These are phyloP conservation scores for Mariannaea sp. DNA, from an alignment of 2,329 filamentous ascomycete genomes.

Conservation along the genomic window DNA sequence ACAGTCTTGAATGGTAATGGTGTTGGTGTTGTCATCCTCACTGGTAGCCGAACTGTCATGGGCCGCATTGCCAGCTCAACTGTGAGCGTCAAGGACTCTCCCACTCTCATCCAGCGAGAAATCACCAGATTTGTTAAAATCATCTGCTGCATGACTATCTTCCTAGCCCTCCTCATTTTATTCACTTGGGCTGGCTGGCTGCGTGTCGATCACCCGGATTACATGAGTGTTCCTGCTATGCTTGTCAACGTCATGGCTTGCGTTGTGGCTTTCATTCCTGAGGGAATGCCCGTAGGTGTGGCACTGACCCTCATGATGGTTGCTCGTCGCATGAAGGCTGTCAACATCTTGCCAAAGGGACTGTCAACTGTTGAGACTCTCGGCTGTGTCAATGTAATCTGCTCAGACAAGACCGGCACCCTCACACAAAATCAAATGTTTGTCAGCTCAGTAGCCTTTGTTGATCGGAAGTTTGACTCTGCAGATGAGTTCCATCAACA, in stretches of 20 bases:
- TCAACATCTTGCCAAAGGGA: slow-evolving; percentile 49
- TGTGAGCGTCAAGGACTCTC: too few relatives aligned
- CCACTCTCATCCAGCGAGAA: slow-evolving; percentile 50
- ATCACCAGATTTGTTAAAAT: slow-evolving; percentile 51
- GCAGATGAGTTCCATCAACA: slow-evolving; percentile 35
- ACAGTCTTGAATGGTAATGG: slow-evolving; percentile 49
- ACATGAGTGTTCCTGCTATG: slow-evolving; percentile 50
- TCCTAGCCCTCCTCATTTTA: slow-evolving; percentile 47
- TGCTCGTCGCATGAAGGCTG: slow-evolving; percentile 49
- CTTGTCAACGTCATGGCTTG: slow-evolving; percentile 54
- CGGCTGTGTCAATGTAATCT: slow-evolving; percentile 51
- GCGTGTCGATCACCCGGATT: slow-evolving; percentile 42
- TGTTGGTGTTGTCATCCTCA: slow-evolving; percentile 47
- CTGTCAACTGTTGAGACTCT: slow-evolving; percentile 49
- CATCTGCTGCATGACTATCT: slow-evolving; percentile 47
- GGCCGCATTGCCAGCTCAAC: slow-evolving; percentile 48
- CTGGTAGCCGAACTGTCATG: slow-evolving; percentile 48
- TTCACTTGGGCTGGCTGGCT: slow-evolving; percentile 53
- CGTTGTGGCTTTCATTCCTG: slow-evolving; percentile 48
- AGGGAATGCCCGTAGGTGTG: slow-evolving; percentile 48
- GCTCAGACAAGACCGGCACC: slow-evolving; percentile 50
- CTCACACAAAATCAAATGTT: slow-evolving; percentile 52
- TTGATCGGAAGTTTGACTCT: slow-evolving; percentile 39
- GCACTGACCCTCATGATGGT: slow-evolving; percentile 50
- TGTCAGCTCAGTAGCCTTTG: slow-evolving; percentile 46